Evolutionary conservation across 495 filamentous ascomycete species (phyloP), one percentile per base, ranked within the genome.

Genomic region (Aspergillus nidulans): DNA sequence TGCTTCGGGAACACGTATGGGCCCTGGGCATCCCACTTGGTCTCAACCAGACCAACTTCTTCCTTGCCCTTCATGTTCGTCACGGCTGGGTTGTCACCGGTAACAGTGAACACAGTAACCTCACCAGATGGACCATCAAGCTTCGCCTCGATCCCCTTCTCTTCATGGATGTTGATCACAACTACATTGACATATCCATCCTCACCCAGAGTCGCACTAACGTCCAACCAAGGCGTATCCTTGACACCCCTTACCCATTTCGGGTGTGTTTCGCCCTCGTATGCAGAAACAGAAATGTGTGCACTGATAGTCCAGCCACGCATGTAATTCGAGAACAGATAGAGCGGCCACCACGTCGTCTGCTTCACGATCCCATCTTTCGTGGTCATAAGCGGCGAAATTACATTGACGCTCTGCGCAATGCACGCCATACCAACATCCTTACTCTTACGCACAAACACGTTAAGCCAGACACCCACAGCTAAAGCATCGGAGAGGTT

Each of bases 351-450:
- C 83, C 85, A 91, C 9, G 84, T 91, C 1, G 84, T 81, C 73
- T 91, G 88, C 74, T 85, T 86, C 6, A 83, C 66, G 24, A 90
- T 70, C 4, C 86, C 85, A 12, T 72, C 62, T 30, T 73, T 64
- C 1, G 74, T 84, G 0, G 89, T 91, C 84, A 90, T 87, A 18
- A 91, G 75, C 1, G 86, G 88, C 24, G 81, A 81, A 59, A 91
- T 90, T 30, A 91, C 88, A 63, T 91, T 91, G 32, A 91, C 85
- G 52, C 72, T 83, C 71, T 91, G 88, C 9, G 88, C 88, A 52
- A 91, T 87, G 65, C 87, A 91, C 10, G 88, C 85, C 88, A 91
- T 92, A 49, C 86, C 85, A 15, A 92, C 59, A 64, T 84, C 77
- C 52, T 74, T 74, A 62, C 82, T 82, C 74, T 92, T 86, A 15